phyloP scores from a whole-genome alignment of 1,284 basidiomycete genomes.

The Porodaedalea pini region DNA sequence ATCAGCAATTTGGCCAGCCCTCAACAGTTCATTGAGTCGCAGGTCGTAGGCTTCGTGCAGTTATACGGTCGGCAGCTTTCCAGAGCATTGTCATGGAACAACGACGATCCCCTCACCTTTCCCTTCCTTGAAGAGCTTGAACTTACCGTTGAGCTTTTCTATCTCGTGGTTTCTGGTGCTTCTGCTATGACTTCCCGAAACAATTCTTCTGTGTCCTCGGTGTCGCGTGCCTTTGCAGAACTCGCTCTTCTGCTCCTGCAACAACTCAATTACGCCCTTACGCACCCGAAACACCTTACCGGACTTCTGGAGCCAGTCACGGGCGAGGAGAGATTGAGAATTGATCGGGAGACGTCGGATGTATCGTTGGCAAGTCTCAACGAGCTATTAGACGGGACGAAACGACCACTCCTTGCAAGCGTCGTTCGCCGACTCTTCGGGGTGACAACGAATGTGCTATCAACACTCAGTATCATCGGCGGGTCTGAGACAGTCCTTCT shows the following conservation, averaged over 20 bases:
- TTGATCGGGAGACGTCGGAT: slow-evolving; percentile 53
- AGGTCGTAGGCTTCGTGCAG: slow-evolving; percentile 83
- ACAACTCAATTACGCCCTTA: slow-evolving; percentile 84
- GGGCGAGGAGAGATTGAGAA: slow-evolving; percentile 61
- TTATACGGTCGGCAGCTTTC: slow-evolving; percentile 81
- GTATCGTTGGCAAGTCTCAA: slow-evolving; percentile 31
- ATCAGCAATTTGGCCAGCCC: slow-evolving; percentile 62
- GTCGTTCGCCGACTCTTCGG: slow-evolving; percentile 68
- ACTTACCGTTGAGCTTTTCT: slow-evolving; percentile 72
- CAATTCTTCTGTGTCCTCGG: slow-evolving; percentile 49
- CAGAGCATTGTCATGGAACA: slow-evolving; percentile 74
- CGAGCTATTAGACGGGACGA: slow-evolving; percentile 57
- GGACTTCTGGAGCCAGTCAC: slow-evolving; percentile 80
- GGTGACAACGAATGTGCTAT: slow-evolving; percentile 64
- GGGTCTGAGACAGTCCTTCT: slow-evolving; percentile 66
- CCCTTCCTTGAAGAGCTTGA: slow-evolving; percentile 80
- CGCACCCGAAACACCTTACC: slow-evolving; percentile 85
- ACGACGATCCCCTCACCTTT: slow-evolving; percentile 67
- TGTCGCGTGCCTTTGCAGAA: slow-evolving; percentile 64
- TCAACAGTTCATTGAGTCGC: slow-evolving; percentile 81
- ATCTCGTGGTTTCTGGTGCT: slow-evolving; percentile 59
- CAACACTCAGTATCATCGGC: slow-evolving; percentile 69
- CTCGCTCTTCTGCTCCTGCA: slow-evolving; percentile 75
- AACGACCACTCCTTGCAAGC: slow-evolving; percentile 65
- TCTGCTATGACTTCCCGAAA: slow-evolving; percentile 39